Evolutionary conservation across 2,329 filamentous ascomycete species (phyloP).

Genomic region (Hysterium pulicare): DNA sequence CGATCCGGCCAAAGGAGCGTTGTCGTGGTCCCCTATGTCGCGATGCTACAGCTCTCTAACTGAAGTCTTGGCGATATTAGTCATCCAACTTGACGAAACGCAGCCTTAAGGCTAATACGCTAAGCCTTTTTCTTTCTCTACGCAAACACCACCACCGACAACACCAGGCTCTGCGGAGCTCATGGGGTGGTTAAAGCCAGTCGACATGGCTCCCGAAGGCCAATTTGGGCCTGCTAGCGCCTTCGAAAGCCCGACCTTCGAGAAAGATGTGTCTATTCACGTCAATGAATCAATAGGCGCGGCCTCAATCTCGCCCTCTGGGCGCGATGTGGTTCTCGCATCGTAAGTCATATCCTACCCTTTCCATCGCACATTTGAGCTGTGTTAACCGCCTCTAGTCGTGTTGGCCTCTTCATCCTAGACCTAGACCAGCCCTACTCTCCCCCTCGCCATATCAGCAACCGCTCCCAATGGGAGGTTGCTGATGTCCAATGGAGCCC

Average conservation of each 20-base stretch:
- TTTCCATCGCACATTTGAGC: constrained; percentile 1
- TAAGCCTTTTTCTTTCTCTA: too few species aligned
- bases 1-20: too few species aligned
- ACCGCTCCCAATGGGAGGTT: constrained; percentile 89
- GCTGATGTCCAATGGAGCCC: constrained; percentile 97
- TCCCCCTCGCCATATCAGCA: constrained; percentile 77
- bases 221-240: constrained; percentile 46
- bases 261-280: constrained; percentile 77
- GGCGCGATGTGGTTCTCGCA: constrained; percentile 84
- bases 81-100: too few species aligned
- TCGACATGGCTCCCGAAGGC: background rate
- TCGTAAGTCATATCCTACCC: constrained; percentile 51
- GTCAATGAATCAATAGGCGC: constrained; percentile 79
- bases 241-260: constrained; percentile 84
- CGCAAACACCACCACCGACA: too few species aligned
- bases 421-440: constrained; percentile 88
- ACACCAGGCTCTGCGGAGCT: too few species aligned
- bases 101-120: too few species aligned
- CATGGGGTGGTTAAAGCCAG: too few species aligned
- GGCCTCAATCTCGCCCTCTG: constrained; percentile 87
- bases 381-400: constrained; percentile 44
- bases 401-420: constrained; percentile 84
- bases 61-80: too few species aligned
- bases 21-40: too few species aligned
- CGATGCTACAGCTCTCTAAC: too few species aligned